These are phyloP conservation scores for Tulasnella sp. DNA, from an alignment of 768 basidiomycete species.

Conservation along the genomic window DNA sequence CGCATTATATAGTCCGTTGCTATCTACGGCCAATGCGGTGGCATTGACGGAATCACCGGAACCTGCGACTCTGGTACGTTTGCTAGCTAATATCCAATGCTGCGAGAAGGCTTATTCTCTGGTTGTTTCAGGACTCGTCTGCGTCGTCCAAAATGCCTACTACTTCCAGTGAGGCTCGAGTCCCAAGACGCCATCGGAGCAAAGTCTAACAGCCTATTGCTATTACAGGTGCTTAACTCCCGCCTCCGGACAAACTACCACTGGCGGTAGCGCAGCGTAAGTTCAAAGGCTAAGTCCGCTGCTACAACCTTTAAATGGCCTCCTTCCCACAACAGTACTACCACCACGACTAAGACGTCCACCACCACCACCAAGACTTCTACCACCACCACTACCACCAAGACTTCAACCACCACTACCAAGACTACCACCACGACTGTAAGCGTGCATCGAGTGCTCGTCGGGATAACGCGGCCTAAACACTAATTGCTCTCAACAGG, in stretches of 20 bases:
- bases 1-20: neutral
- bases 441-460: neutral
- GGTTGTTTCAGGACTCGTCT: neutral
- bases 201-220: neutral
- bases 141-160: conserved; percentile 7
- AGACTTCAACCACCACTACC: conserved; percentile 26
- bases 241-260: neutral
- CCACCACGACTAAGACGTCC: conserved; percentile 18
- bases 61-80: neutral
- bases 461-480: neutral
- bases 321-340: neutral
- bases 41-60: neutral
- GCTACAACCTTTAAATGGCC: neutral
- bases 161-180: neutral
- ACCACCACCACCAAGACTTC: conserved; percentile 22
- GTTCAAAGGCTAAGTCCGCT: neutral
- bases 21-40: conserved; percentile 2
- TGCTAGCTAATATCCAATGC: neutral
- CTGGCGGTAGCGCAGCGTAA: conserved; percentile 10
- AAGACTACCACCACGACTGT: neutral
- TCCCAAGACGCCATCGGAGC: neutral
- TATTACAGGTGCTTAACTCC: neutral
- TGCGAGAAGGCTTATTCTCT: neutral
- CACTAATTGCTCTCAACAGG: neutral
- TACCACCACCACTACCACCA: conserved; percentile 22